Percentiles rank a stretch among this genome's conserved stretches.
These are phyloP conservation scores for Hansenula lynferdii DNA, from an alignment of 1,139 yeast genomes.

Conservation along the genomic window DNA sequence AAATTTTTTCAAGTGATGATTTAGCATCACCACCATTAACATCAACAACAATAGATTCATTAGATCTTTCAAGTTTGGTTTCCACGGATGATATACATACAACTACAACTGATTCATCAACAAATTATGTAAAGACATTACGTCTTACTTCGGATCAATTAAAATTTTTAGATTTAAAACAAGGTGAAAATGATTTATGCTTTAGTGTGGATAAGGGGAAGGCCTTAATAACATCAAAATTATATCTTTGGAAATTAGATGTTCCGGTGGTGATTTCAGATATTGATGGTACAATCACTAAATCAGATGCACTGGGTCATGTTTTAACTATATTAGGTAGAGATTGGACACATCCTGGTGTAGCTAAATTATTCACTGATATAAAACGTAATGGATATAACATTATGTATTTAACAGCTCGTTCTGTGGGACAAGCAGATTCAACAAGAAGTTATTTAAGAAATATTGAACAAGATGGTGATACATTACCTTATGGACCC, in stretches of 20 bases:
- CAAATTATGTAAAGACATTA: conserved; percentile 72
- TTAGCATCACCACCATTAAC: conserved; percentile 21
- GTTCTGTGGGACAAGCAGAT: conserved; percentile 96
- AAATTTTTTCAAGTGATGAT: conserved; percentile 46
- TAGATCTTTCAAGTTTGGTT: conserved; percentile 3
- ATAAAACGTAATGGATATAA: conserved; percentile 86
- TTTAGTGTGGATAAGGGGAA: conserved; percentile 82
- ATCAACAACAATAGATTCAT: conserved; percentile 16
- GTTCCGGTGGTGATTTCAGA: conserved; percentile 95
- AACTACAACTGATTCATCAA: conserved; percentile 10
- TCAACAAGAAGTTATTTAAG: conserved; percentile 79
- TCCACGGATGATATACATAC: neutral
- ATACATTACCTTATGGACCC: conserved; percentile 81
- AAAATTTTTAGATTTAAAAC: conserved; percentile 61
- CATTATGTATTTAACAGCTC: conserved; percentile 87
- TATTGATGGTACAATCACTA: conserved; percentile 97
- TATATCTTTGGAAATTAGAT: conserved; percentile 79
- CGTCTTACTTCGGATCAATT: conserved; percentile 91
- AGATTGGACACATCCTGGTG: conserved; percentile 99
- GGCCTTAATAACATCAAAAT: conserved; percentile 67
- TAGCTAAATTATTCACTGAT: conserved; percentile 84
- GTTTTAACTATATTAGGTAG: conserved; percentile 89
- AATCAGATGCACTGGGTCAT: conserved; percentile 97
- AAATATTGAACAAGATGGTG: conserved; percentile 74
- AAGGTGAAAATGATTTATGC: conserved; percentile 74